A percentile compares a stretch with the other conserved stretches of the same genome.
phyloP scores from a whole-genome alignment of 495 filamentous ascomycete genomes.

The Thermothielavioides terrestris region DNA sequence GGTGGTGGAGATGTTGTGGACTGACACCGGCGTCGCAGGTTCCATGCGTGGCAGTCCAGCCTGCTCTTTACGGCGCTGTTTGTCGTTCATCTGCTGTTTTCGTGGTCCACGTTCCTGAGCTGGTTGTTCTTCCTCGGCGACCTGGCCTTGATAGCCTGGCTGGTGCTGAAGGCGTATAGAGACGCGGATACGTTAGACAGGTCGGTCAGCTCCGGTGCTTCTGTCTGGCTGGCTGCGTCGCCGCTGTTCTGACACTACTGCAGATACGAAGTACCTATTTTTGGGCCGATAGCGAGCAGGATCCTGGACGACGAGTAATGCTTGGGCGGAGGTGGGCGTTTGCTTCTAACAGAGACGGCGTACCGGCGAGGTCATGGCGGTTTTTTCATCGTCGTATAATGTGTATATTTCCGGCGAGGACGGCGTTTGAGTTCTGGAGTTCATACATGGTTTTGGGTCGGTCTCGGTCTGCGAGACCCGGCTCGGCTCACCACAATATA shows the following conservation, averaged over 20 bases:
- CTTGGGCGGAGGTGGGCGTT: not conserved
- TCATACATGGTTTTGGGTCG: no score
- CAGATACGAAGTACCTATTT: slow-evolving; percentile 77
- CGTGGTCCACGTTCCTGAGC: slow-evolving; percentile 72
- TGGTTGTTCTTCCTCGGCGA: slow-evolving; percentile 76
- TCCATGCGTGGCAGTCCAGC: slow-evolving; percentile 92
- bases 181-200: slow-evolving; percentile 90
- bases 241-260: slow-evolving; percentile 1
- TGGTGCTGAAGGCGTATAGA: slow-evolving; percentile 70
- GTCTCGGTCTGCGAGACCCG: no score
- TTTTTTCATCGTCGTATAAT: not conserved
- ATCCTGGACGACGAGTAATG: slow-evolving; percentile 83
- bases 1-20: not conserved
- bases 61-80: slow-evolving; percentile 81
- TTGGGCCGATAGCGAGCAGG: slow-evolving; percentile 74
- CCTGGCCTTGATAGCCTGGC: slow-evolving; percentile 63
- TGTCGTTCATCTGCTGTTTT: slow-evolving; percentile 75
- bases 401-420: not conserved
- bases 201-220: no score
- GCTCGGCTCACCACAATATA: no score
- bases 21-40: slow-evolving; percentile 41
- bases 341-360: not conserved
- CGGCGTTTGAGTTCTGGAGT: not conserved
- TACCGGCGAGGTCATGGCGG: not conserved
- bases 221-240: no score